These are phyloP conservation scores for Helicocarpus griseus DNA, from an alignment of 2,329 filamentous ascomycete species.

Conservation along the genomic window DNA sequence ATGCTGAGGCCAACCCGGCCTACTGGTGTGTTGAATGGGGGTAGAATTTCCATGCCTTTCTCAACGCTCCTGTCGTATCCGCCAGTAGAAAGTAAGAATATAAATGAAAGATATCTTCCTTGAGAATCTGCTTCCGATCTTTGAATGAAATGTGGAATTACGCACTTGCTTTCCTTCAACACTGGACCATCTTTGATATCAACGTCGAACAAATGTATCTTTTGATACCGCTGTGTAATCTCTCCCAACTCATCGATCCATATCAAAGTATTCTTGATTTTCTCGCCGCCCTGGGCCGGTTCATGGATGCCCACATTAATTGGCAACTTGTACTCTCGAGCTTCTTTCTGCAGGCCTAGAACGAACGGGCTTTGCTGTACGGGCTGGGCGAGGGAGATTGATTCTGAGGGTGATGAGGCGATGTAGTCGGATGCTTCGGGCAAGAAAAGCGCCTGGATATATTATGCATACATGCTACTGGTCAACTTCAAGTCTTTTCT, in stretches of 20 bases:
- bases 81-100: background rate
- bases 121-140: no score
- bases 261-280: slow-evolving; percentile 55
- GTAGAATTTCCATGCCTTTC: slow-evolving; percentile 51
- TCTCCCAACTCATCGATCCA: slow-evolving; percentile 55
- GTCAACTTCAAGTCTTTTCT: no score
- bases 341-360: slow-evolving; percentile 59
- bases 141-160: background rate
- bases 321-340: slow-evolving; percentile 52
- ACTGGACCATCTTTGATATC: slow-evolving; percentile 48
- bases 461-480: slow-evolving; percentile 1
- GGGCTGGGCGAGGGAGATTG: slow-evolving; percentile 59
- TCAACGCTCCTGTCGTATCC: slow-evolving; percentile 48
- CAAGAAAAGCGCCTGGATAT: slow-evolving; percentile 64
- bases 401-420: slow-evolving; percentile 56
- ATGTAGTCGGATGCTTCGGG: slow-evolving; percentile 92
- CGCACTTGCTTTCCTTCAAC: slow-evolving; percentile 51
- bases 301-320: slow-evolving; percentile 88
- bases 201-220: slow-evolving; percentile 82
- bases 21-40: slow-evolving; percentile 63
- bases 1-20: slow-evolving; percentile 72
- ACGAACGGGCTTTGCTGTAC: slow-evolving; percentile 63
- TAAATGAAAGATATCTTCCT: no score
- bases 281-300: slow-evolving; percentile 43
- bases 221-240: slow-evolving; percentile 64